phyloP scores from a whole-genome alignment of 371 early-diverging fungal genomes.

The Circinella minor region DNA sequence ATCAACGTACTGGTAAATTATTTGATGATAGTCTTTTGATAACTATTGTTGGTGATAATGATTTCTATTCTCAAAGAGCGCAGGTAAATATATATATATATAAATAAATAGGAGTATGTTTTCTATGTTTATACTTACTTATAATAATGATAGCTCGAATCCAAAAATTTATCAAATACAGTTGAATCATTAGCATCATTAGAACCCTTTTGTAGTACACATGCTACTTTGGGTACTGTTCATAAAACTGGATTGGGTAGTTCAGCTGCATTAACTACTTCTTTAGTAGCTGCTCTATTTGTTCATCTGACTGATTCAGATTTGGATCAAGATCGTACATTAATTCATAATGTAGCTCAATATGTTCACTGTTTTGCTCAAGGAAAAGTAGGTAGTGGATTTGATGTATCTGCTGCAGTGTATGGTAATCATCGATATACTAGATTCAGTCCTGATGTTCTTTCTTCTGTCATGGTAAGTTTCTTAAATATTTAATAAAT shows the following conservation, averaged over 20 bases:
- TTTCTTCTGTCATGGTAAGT: slow-evolving; percentile 67
- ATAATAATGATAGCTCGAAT: slow-evolving; percentile 36
- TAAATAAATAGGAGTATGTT: background rate
- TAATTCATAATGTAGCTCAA: slow-evolving; percentile 89
- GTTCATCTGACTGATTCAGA: slow-evolving; percentile 61
- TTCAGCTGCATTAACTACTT: slow-evolving; percentile 92
- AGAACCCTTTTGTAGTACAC: slow-evolving; percentile 72
- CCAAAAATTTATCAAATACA: slow-evolving; percentile 54
- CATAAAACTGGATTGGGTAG: slow-evolving; percentile 96
- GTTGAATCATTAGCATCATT: slow-evolving; percentile 63
- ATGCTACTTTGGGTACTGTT: slow-evolving; percentile 74
- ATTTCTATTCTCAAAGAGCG: slow-evolving; percentile 91
- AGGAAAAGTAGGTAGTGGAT: slow-evolving; percentile 97
- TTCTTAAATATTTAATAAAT: background rate
- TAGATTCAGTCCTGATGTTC: slow-evolving; percentile 78
- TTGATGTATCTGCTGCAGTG: slow-evolving; percentile 93
- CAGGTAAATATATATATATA: slow-evolving; percentile 44
- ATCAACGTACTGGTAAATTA: slow-evolving; percentile 16
- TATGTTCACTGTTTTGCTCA: slow-evolving; percentile 95
- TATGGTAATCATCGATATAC: slow-evolving; percentile 88
- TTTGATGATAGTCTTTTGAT: slow-evolving; percentile 59
- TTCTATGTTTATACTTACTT: background rate
- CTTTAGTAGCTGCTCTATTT: slow-evolving; percentile 82
- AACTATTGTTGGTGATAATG: slow-evolving; percentile 87
- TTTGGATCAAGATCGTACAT: slow-evolving; percentile 32